A percentile compares a stretch with the other conserved stretches of the same genome.
These are phyloP conservation scores for Alternaria conjuncta DNA, from an alignment of 2,329 filamentous ascomycete species.

Conservation along the genomic window DNA sequence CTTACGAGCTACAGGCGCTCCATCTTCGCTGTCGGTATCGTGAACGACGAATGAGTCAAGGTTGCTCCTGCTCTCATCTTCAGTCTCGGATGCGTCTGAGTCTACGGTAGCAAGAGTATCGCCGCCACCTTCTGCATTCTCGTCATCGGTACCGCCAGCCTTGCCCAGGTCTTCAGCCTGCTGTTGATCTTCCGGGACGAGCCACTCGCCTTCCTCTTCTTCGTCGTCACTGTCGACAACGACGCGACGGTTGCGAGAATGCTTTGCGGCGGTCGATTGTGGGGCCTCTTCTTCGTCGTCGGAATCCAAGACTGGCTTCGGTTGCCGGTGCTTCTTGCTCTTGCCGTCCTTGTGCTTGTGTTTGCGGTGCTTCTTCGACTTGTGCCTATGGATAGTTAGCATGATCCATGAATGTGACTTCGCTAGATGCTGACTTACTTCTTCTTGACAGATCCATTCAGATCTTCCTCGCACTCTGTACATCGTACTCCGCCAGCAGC, in stretches of 20 bases:
- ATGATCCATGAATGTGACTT: not conserved
- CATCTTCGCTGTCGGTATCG: slow-evolving; percentile 50
- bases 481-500: slow-evolving; percentile 66
- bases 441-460: slow-evolving; percentile 61
- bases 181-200: slow-evolving; percentile 73
- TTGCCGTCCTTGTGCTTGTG: slow-evolving; percentile 37
- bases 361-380: slow-evolving; percentile 56
- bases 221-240: slow-evolving; percentile 72
- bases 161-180: slow-evolving; percentile 69
- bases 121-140: slow-evolving; percentile 85
- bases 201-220: slow-evolving; percentile 77
- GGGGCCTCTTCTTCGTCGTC: slow-evolving; percentile 37
- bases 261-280: slow-evolving; percentile 16
- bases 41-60: slow-evolving; percentile 47
- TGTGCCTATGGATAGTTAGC: slow-evolving; percentile 43
- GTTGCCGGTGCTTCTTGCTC: slow-evolving; percentile 38
- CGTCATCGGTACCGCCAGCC: slow-evolving; percentile 84
- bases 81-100: slow-evolving; percentile 68
- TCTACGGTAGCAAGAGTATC: slow-evolving; percentile 78
- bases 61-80: slow-evolving; percentile 52
- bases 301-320: slow-evolving; percentile 34
- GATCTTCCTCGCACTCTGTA: slow-evolving; percentile 74
- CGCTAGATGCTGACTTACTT: slow-evolving; percentile 44
- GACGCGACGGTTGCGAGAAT: slow-evolving; percentile 47
- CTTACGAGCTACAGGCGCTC: slow-evolving; percentile 33